These are phyloP conservation scores for Coniochaeta hoffmannii DNA, from an alignment of 2,329 filamentous ascomycete genomes.

Conservation along the genomic window DNA sequence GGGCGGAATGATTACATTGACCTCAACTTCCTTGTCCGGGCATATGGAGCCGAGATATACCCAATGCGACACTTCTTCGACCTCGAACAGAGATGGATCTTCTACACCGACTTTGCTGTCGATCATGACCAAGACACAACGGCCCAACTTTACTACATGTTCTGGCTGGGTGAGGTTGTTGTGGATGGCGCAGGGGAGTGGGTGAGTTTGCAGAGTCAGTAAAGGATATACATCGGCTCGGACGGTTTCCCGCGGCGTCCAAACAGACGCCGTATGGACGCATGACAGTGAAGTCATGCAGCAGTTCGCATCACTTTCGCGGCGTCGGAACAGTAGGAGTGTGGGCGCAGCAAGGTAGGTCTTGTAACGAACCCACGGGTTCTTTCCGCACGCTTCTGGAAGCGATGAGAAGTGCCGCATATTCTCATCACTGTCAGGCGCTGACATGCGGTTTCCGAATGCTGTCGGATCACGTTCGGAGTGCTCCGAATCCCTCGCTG, in stretches of 20 bases:
- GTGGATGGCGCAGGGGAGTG: neutral
- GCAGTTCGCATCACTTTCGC: no score
- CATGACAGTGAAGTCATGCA: no score
- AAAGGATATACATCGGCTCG: neutral
- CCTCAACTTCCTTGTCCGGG: constrained; percentile 8
- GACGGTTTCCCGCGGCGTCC: neutral
- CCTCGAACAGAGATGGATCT: constrained; percentile 1
- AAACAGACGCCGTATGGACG: no score
- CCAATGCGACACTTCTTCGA: constrained; percentile 1
- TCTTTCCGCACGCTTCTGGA: no score
- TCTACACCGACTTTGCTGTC: constrained; percentile 1
- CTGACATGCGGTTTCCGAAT: neutral
- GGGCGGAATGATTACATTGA: constrained; percentile 8
- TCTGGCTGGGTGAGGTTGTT: neutral
- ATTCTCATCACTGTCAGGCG: neutral
- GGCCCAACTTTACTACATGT: neutral
- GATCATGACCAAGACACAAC: neutral
- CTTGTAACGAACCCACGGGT: no score
- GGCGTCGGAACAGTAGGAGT: no score
- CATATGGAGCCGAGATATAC: constrained; percentile 3
- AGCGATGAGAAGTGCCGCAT: no score
- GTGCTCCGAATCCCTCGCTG: no score
- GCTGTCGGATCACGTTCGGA: neutral
- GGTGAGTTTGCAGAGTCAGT: neutral
- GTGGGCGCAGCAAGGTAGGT: no score